Evolutionary conservation across 768 basidiomycete genomes (phyloP).

Genomic region (Candolleomyces efflorescens): DNA sequence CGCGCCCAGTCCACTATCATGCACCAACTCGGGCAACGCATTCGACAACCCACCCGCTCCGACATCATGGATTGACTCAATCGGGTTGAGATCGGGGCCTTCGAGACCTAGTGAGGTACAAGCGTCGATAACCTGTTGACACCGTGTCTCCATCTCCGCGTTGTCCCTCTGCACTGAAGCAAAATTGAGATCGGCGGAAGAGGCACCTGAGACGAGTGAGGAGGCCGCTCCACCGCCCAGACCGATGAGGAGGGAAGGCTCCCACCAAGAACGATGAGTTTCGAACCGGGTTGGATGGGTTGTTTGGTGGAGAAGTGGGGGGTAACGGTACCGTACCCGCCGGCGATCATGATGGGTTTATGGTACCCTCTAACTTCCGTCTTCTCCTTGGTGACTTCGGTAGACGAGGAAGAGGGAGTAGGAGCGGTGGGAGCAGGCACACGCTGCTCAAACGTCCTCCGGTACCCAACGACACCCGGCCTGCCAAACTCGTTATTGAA

Average conservation of each 20-base stretch:
- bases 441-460: slow-evolving; percentile 88
- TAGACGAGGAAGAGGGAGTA: slow-evolving; percentile 17
- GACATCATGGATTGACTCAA: slow-evolving; percentile 97
- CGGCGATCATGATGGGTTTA: slow-evolving; percentile 99
- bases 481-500: slow-evolving; percentile 99
- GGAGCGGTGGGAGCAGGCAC: slow-evolving; percentile 44
- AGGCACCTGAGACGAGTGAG: slow-evolving; percentile 86
- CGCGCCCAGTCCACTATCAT: slow-evolving; percentile 91
- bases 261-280: slow-evolving; percentile 92
- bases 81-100: slow-evolving; percentile 50
- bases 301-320: slow-evolving; percentile 78
- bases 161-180: slow-evolving; percentile 98
- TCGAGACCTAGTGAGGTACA: slow-evolving; percentile 55
- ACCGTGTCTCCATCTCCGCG: slow-evolving; percentile 95
- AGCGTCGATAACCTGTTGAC: slow-evolving; percentile 95
- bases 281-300: slow-evolving; percentile 73
- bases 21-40: slow-evolving; percentile 94
- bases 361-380: slow-evolving; percentile 90
- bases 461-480: slow-evolving; percentile 89
- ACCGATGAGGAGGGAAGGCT: slow-evolving; percentile 93
- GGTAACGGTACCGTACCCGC: slow-evolving; percentile 92
- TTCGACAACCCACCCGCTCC: slow-evolving; percentile 97
- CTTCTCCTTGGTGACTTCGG: slow-evolving; percentile 10
- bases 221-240: slow-evolving; percentile 96
- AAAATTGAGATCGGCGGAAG: slow-evolving; percentile 92